Evolutionary conservation across 2,329 filamentous ascomycete genomes (phyloP).

Genomic region (Sclerotinia sclerotiorum): DNA sequence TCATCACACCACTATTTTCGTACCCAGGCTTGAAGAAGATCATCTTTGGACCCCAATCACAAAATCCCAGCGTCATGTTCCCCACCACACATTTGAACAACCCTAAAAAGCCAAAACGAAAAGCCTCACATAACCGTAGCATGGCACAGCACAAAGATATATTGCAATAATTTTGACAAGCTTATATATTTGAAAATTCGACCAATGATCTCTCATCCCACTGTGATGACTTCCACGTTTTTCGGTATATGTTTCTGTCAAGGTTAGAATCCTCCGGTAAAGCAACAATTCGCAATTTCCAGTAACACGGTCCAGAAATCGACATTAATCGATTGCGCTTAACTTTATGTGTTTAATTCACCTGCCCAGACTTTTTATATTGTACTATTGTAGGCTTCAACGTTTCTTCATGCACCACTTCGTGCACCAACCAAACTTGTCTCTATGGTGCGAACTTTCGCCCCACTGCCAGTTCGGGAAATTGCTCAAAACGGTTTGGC

Average conservation of each 20-base stretch:
- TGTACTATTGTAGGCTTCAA: conserved; percentile 3
- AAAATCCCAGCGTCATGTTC: neutral
- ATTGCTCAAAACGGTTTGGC: neutral
- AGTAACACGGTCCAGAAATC: neutral
- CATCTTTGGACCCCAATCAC: neutral
- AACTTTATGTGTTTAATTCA: neutral
- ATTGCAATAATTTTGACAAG: neutral
- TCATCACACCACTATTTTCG: neutral
- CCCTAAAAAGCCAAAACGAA: neutral
- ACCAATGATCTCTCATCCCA: neutral
- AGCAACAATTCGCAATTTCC: neutral
- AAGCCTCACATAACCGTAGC: neutral
- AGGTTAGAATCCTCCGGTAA: conserved; percentile 7
- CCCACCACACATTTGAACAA: neutral
- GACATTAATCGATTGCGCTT: neutral
- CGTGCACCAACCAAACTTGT: neutral
- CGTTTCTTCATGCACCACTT: neutral
- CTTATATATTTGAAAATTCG: neutral
- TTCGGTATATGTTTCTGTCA: neutral
- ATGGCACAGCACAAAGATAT: neutral
- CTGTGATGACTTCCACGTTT: conserved; percentile 1
- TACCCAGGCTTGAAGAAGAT: neutral
- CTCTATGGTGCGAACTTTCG: neutral
- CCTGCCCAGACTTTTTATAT: neutral
- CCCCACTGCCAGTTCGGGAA: neutral